Evolutionary conservation across 2,329 filamentous ascomycete genomes (phyloP).

Genomic region (Knufia fluminis): DNA sequence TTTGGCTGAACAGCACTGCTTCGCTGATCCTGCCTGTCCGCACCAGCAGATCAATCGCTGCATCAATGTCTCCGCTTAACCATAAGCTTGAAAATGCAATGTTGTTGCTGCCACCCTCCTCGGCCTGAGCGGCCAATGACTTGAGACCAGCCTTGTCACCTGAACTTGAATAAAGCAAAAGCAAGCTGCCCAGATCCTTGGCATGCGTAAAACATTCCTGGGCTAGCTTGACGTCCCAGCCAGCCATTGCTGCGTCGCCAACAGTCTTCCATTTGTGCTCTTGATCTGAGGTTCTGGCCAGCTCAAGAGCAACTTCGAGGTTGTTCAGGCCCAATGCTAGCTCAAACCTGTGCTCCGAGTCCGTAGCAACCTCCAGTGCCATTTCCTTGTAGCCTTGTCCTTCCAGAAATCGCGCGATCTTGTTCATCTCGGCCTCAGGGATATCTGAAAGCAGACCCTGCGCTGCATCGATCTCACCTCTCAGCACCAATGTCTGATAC

Average conservation of each 20-base stretch:
- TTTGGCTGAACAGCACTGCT: slow-evolving; percentile 85
- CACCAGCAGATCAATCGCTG: slow-evolving; percentile 68
- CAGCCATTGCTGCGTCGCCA: slow-evolving; percentile 76
- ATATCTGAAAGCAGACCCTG: slow-evolving; percentile 76
- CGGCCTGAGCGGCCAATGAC: slow-evolving; percentile 63
- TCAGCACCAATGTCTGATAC: slow-evolving; percentile 91
- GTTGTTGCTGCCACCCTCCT: slow-evolving; percentile 73
- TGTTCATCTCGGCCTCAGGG: slow-evolving; percentile 89
- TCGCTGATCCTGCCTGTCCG: slow-evolving; percentile 74
- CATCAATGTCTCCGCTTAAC: slow-evolving; percentile 74
- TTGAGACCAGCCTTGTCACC: slow-evolving; percentile 66
- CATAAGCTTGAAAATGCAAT: slow-evolving; percentile 86
- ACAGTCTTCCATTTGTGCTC: slow-evolving; percentile 99
- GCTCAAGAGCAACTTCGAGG: slow-evolving; percentile 72
- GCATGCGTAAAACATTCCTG: slow-evolving; percentile 89
- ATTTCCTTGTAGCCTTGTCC: slow-evolving; percentile 96
- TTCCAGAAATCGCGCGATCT: slow-evolving; percentile 94
- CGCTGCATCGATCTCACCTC: slow-evolving; percentile 85
- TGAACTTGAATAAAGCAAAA: slow-evolving; percentile 81
- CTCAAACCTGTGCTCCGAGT: slow-evolving; percentile 94
- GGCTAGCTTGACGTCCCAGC: slow-evolving; percentile 79
- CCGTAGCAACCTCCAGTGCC: slow-evolving; percentile 86
- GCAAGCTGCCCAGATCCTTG: slow-evolving; percentile 78
- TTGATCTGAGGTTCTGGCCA: slow-evolving; percentile 72
- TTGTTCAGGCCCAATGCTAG: slow-evolving; percentile 75